phyloP scores from a whole-genome alignment of 2,329 filamentous ascomycete species.

The Pseudocercospora cruenta region DNA sequence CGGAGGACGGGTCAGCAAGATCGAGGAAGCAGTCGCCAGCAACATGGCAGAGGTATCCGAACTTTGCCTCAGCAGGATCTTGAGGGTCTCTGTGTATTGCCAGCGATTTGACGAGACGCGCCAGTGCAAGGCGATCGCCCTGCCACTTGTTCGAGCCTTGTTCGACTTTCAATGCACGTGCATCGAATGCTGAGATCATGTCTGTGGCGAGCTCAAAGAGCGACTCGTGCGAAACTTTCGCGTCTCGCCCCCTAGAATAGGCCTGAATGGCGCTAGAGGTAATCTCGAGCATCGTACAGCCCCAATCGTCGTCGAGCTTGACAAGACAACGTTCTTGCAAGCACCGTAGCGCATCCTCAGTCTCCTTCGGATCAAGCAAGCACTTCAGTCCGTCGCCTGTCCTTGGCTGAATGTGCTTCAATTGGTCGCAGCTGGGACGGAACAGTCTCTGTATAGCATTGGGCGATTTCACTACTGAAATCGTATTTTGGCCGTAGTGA shows the following conservation, averaged over 20 bases:
- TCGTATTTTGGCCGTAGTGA: not conserved
- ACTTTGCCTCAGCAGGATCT: not conserved
- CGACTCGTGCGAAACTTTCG: not conserved
- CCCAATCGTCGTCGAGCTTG: not conserved
- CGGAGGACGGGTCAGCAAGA: not conserved
- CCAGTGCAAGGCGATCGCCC: not conserved
- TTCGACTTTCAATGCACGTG: not conserved
- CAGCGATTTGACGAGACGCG: not conserved
- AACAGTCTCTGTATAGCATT: not conserved
- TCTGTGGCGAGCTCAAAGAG: not conserved
- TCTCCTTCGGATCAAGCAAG: not conserved
- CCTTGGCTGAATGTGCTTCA: not conserved
- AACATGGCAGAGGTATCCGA: not conserved
- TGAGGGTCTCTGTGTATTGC: not conserved
- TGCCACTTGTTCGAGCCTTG: not conserved
- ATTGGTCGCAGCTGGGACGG: not conserved
- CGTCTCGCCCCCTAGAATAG: not conserved
- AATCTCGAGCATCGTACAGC: not conserved
- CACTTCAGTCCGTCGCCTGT: not conserved
- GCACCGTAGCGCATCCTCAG: not conserved
- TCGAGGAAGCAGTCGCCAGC: not conserved
- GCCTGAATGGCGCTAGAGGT: not conserved
- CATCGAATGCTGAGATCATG: not conserved
- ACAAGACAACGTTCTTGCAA: not conserved
- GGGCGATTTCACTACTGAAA: not conserved